Evolutionary conservation across 2,329 filamentous ascomycete genomes (phyloP), one percentile per base, ranked within the genome.

Genomic region (Trichoderma sp.): DNA sequence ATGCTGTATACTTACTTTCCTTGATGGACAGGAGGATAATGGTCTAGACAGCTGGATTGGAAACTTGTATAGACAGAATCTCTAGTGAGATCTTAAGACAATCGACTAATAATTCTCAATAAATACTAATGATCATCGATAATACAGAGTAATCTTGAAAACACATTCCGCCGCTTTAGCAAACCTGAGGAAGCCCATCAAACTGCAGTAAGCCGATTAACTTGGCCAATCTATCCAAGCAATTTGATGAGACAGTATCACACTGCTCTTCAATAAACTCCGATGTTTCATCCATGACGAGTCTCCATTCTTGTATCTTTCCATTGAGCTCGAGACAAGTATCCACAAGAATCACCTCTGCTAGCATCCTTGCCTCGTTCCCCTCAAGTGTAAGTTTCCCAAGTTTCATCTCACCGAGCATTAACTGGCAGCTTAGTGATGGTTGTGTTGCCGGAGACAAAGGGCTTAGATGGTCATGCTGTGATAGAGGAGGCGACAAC

Each of bases 121-220:
- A 45, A 45, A 1, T 45, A n/a, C 41, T 45, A 18, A 18, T 45
- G 16, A 45, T 45, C 3, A 45, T 9, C 16, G 16, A 45, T 45
- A n/a, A 45, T 27, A 59, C 24, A 62, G 14, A 18, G 7, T 62
- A 29, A 24, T 12, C 16, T 18, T n/a, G 56, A 18, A 2, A 27
- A 3, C 14, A 29, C 41, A 9, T n/a, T n/a, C 16, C 16, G 41
- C 6, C 0, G 56, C 12, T 45, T 12, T 11, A 66, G 16, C 35
- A 66, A 21, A 27, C n/a, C 18, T 33, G 18, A 1, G 71, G 60
- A 38, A 73, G 45, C 4, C 74, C 67, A 14, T 75, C 74, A 29
- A 71, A 75, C 50, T 75, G 74, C 59, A 75, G 50, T 27, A 75
- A 12, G 1, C 74, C 74, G 7, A 75, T 75, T 12, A 75, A 56